Conservation (phyloP, 768 basidiomycete species). For the Cyathus striatus region DNA sequence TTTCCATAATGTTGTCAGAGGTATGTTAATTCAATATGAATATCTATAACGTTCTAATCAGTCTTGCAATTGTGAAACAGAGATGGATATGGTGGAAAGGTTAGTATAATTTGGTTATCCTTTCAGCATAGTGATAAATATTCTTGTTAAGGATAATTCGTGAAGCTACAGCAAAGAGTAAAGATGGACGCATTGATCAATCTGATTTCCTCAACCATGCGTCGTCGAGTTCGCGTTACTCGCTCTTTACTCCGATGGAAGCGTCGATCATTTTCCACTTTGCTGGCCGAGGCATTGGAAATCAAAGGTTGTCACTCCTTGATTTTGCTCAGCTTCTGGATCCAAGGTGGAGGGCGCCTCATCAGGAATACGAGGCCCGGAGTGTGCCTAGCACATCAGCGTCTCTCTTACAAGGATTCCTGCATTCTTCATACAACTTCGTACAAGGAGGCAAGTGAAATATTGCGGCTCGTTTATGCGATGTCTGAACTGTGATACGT, state of each 20-base stretch:
- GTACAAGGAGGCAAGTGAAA: slow-evolving; percentile 63
- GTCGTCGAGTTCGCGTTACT: slow-evolving; percentile 83
- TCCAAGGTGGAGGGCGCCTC: slow-evolving; percentile 79
- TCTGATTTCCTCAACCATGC: slow-evolving; percentile 93
- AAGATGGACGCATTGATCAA: slow-evolving; percentile 93
- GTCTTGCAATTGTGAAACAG: too few relatives aligned
- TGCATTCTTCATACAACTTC: slow-evolving; percentile 83
- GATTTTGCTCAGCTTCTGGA: slow-evolving; percentile 95
- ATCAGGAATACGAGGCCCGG: slow-evolving; percentile 40
- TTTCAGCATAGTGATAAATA: slow-evolving; percentile 6
- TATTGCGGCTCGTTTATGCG: not conserved
- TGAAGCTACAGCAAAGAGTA: slow-evolving; percentile 84
- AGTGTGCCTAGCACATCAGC: slow-evolving; percentile 13
- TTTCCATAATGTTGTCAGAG: slow-evolving; percentile 94
- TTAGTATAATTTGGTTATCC: slow-evolving; percentile 20
- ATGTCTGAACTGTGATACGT: slow-evolving; percentile 11
- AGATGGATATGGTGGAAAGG: slow-evolving; percentile 98
- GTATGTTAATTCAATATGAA: too few relatives aligned
- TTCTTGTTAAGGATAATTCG: slow-evolving; percentile 62
- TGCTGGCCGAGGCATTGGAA: slow-evolving; percentile 72
- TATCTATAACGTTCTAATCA: too few relatives aligned
- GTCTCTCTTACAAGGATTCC: slow-evolving; percentile 50
- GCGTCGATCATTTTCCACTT: slow-evolving; percentile 98
- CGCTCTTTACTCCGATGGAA: slow-evolving; percentile 96
- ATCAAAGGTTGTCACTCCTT: slow-evolving; percentile 70